Evolutionary conservation across 1,284 basidiomycete species (phyloP).

Genomic region (Tilletia horrida): DNA sequence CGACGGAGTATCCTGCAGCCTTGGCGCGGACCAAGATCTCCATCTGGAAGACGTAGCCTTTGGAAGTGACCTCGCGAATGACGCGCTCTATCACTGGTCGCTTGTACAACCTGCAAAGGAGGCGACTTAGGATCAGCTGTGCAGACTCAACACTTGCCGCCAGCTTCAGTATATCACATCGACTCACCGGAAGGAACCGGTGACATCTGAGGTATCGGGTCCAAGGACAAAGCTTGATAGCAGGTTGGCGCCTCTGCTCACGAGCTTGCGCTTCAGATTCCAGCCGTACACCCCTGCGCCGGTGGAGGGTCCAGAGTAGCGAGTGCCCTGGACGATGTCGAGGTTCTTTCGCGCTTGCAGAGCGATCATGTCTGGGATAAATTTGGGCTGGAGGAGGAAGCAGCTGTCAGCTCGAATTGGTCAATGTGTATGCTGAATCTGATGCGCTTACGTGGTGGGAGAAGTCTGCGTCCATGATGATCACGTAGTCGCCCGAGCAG

Average conservation of each 20-base stretch:
- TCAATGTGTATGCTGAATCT: slow-evolving; percentile 2
- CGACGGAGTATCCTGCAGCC: slow-evolving; percentile 74
- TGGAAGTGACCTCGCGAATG: slow-evolving; percentile 75
- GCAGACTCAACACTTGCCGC: slow-evolving; percentile 60
- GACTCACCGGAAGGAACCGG: slow-evolving; percentile 37
- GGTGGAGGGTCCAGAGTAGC: slow-evolving; percentile 40
- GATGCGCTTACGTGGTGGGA: slow-evolving; percentile 75
- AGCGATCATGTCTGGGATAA: slow-evolving; percentile 41
- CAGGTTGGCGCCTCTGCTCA: slow-evolving; percentile 39
- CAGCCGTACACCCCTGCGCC: slow-evolving; percentile 44
- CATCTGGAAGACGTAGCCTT: slow-evolving; percentile 95
- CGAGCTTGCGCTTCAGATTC: slow-evolving; percentile 45
- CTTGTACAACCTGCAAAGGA: slow-evolving; percentile 69
- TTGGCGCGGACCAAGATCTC: slow-evolving; percentile 89
- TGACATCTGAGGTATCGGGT: slow-evolving; percentile 41
- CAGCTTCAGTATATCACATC: too few relatives aligned
- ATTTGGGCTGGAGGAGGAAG: slow-evolving; percentile 29
- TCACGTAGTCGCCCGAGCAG: slow-evolving; percentile 85
- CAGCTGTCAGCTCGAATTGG: background rate
- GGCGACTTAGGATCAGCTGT: background rate
- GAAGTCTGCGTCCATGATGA: slow-evolving; percentile 95
- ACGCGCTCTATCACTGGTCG: slow-evolving; percentile 72
- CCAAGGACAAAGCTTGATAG: slow-evolving; percentile 38
- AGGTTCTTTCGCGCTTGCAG: slow-evolving; percentile 30
- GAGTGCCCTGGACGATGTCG: slow-evolving; percentile 43